phyloP scores from a whole-genome alignment of 176 grass and related monocot genomes.

The Saccharum spontaneum region DNA sequence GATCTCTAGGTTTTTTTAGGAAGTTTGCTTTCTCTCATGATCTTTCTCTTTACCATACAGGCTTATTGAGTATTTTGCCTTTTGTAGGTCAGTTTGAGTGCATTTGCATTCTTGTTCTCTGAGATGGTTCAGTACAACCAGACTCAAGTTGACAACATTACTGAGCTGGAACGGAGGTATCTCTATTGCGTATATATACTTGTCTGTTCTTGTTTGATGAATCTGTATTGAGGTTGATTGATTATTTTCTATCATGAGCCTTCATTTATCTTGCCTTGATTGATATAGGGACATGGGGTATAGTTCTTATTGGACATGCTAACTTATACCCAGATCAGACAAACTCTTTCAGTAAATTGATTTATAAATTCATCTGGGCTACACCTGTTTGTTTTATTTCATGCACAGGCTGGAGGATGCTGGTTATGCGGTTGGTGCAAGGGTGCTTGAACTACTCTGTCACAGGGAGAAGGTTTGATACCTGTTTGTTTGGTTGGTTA shows the following conservation, averaged over 20 bases:
- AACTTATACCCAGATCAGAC: background rate
- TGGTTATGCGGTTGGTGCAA: constrained; percentile 92
- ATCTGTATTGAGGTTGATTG: background rate
- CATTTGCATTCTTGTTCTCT: constrained; percentile 97
- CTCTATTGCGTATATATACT: constrained; percentile 1
- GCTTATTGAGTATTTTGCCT: constrained; percentile 30
- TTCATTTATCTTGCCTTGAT: background rate
- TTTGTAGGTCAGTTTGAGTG: constrained; percentile 91
- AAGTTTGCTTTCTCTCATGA: background rate
- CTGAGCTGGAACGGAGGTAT: constrained; percentile 92
- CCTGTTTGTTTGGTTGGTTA: background rate
- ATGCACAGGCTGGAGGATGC: constrained; percentile 80
- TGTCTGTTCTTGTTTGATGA: background rate
- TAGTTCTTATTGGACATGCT: constrained; percentile 42
- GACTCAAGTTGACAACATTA: constrained; percentile 98
- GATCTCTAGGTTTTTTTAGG: background rate
- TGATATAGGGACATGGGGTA: constrained; percentile 47
- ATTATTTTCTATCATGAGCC: background rate
- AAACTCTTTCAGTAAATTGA: background rate
- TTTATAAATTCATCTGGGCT: background rate
- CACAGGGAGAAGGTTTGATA: constrained; percentile 83
- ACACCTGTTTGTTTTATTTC: constrained; percentile 29
- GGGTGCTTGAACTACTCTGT: constrained; percentile 95
- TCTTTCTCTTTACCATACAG: constrained; percentile 9
- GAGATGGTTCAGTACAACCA: constrained; percentile 98